Base-by-base conservation (phyloP, 2,329 filamentous ascomycete genomes). In the Simplicillium sp. region DNA sequence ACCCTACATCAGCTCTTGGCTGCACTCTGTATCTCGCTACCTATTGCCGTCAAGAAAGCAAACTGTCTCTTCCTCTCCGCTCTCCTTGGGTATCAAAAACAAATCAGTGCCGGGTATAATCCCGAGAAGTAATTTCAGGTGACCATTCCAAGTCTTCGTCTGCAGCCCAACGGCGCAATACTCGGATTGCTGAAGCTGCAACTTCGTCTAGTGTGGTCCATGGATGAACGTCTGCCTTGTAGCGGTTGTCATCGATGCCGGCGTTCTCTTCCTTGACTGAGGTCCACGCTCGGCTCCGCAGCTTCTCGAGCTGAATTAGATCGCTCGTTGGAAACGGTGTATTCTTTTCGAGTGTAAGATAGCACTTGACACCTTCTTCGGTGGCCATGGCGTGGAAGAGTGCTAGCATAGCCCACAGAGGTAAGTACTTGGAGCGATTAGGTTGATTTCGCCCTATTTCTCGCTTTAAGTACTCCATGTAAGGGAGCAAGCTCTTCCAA, bases 131-230 rank as follows among this genome's bases (percentile, higher is more conserved):
- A 40, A 66, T 52, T 48, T 65, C 58, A 1, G 66, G 59, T n/a
- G 52, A 50, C 71, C 70, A 75, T 14, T 61, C 54, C n/a, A 72
- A 61, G 5, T 54, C 53, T 44, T 73, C 67, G 3, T 64, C 59
- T 8, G 60, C 57, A 35, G 64, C 66, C 65, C 68, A 73, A 17
- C 57, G 53, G 3, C 56, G 57, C 46, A 74, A 53, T 4, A 70
- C 52, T 7, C 53, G 55, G 41, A 73, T 48, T 11, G 60, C 57
- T 5, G 55, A 52, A 7, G 55, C 50, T 11, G 65, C 63, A 7
- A 64, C 57, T 12, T 71, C 68, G 42, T 72, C 66, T 9, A 71
- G 54, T 3, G 57, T 57, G 8, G 61, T 62, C 67, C 69, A 71
- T 1, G 65, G 62, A 1, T 51, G 48, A 14, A 66, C 52, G 15